These are phyloP conservation scores for Begonia masoniana DNA, from an alignment of 306 rosid species.

Conservation along the genomic window DNA sequence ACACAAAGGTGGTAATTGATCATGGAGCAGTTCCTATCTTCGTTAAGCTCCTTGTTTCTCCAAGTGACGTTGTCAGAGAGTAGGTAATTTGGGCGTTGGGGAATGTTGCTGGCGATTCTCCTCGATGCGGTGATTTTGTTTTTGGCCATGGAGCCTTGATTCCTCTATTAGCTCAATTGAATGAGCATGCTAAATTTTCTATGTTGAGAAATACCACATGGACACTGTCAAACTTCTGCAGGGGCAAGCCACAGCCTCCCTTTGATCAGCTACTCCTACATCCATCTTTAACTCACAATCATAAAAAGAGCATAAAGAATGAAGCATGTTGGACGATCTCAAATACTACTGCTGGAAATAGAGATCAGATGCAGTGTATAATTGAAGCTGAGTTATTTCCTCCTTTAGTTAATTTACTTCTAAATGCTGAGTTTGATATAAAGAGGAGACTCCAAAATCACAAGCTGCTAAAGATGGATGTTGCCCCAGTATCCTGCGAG, in stretches of 20 bases:
- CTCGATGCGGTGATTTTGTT: constrained; percentile 89
- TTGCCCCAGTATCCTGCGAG: no score
- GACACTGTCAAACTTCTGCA: constrained; percentile 86
- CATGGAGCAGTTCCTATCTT: constrained; percentile 89
- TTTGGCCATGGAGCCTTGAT: constrained; percentile 64
- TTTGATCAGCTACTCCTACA: constrained; percentile 83
- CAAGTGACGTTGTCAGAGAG: constrained; percentile 90
- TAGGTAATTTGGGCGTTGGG: constrained; percentile 97
- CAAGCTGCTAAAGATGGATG: no score
- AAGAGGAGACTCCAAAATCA: no score
- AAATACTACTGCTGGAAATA: constrained; percentile 85
- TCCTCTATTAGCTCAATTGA: constrained; percentile 68
- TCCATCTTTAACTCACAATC: constrained; percentile 73
- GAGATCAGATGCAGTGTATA: constrained; percentile 66
- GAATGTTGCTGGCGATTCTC: constrained; percentile 94
- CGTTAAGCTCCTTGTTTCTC: constrained; percentile 77
- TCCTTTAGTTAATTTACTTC: constrained; percentile 74
- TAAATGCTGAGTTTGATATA: constrained; percentile 89
- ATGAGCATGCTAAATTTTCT: constrained; percentile 86
- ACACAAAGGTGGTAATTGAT: constrained; percentile 83
- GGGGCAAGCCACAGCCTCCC: constrained; percentile 93
- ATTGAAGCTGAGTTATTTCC: constrained; percentile 65
- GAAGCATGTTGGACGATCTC: constrained; percentile 98
- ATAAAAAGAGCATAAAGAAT: constrained; percentile 82
- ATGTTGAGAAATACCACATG: constrained; percentile 92